A percentile compares a stretch with the other conserved stretches of the same genome.
These are phyloP conservation scores for Fusarium metavorans DNA, from an alignment of 2,329 filamentous ascomycete genomes.

Conservation along the genomic window DNA sequence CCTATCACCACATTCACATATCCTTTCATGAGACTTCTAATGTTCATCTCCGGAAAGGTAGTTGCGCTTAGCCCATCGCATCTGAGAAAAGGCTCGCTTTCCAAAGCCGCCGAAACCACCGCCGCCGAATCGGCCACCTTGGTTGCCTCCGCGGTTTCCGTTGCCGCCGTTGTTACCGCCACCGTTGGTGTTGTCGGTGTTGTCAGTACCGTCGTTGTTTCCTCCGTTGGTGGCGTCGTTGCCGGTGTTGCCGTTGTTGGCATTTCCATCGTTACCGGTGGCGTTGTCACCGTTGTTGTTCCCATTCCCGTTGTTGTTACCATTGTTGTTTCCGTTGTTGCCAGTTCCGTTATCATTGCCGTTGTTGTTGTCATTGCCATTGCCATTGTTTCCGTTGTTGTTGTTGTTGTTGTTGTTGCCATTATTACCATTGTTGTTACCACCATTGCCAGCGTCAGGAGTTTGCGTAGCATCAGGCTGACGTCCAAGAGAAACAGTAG, in stretches of 20 bases:
- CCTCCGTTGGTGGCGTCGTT: neutral
- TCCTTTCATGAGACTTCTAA: neutral
- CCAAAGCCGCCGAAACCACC: neutral
- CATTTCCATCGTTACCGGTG: neutral
- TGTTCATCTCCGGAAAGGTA: neutral
- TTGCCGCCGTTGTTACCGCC: neutral
- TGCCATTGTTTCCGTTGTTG: neutral
- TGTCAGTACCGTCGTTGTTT: neutral
- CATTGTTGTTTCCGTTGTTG: neutral
- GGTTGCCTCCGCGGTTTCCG: neutral
- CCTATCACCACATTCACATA: neutral
- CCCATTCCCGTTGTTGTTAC: neutral
- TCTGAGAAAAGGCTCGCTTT: neutral
- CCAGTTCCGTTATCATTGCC: constrained; percentile 16
- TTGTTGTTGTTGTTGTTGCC: neutral
- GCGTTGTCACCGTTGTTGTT: neutral
- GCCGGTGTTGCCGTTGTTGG: neutral
- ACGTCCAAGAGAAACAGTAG: constrained; percentile 37
- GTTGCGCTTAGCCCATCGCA: neutral
- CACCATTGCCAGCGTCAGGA: constrained; percentile 10
- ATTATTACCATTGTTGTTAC: constrained; percentile 18
- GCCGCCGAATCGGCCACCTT: neutral
- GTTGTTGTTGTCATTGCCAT: constrained; percentile 1
- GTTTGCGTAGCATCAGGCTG: constrained; percentile 10
- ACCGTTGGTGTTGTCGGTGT: neutral